Base-by-base conservation (phyloP, 495 filamentous ascomycete species). In the Aspergillus coremiiformis region DNA sequence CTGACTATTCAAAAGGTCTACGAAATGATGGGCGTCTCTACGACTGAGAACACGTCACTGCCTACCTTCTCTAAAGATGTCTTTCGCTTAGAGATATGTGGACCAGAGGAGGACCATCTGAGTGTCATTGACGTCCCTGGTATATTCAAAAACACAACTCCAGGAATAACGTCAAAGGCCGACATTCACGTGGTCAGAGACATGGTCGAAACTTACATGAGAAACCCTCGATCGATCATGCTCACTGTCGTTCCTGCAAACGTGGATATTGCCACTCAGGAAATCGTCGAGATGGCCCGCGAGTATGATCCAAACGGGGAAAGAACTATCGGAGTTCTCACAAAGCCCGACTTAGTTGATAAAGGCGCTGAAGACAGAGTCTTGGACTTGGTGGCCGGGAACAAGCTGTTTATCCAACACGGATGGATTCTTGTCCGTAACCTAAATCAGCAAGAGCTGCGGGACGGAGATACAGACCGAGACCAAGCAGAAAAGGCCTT, bases 41-140 rank as follows among this genome's bases (percentile, higher is more conserved):
- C 44, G 0, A 51, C 37, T 4, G 41, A 56, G 0, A 51, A 49
- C 4, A 56, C 51, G 11, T 20, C 17, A 5, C 47, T 53, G 22
- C 56, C 65, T 5, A 67, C 72, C 0, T 85, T 87, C 51, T 78
- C 78, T 2, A 64, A 74, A 4, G 73, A 83, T 56, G 67, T 86
- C 2, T 70, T 86, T 11, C 76, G 71, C 29, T 69, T 86, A 15
- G 80, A 85, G 58, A 77, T 84, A 4, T 52, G 53, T 20, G 80
- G 84, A 0, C 83, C 82, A 0, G 42, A 78, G 2, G 68, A 81
- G 50, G 66, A 78, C 17, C 74, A 86, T 53, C 62, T 87, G 1
- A 83, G 69, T 41, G 66, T 87, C 1, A 78, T 85, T 37, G 80
- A 87, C 55, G 72, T 85, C 2, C 82, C 82, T 1, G 79, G 83